These are phyloP conservation scores for Bruguiera parviflora DNA, from an alignment of 345 rosid species.

Conservation along the genomic window DNA sequence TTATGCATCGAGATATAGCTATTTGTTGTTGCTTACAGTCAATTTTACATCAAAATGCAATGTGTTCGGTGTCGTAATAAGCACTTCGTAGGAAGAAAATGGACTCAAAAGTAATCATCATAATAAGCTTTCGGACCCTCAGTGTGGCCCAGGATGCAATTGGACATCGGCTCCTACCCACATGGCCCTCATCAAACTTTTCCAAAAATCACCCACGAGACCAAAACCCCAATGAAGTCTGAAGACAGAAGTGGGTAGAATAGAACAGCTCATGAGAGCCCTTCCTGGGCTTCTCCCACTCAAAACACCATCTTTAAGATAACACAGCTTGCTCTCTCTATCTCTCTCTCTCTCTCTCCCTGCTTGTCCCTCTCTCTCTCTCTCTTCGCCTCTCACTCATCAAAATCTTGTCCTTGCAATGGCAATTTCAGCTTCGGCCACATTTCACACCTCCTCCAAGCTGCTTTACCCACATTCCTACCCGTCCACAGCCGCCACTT, in stretches of 20 bases:
- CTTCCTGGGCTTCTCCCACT: constrained; percentile 13
- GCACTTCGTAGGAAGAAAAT: too few species aligned
- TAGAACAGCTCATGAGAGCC: constrained; percentile 30
- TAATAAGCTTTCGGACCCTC: too few species aligned
- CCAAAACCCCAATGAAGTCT: background rate
- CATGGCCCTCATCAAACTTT: too few species aligned
- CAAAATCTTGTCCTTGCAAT: constrained; percentile 19
- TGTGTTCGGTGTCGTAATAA: too few species aligned
- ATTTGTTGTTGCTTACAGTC: too few species aligned
- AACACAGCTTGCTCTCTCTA: constrained; percentile 15
- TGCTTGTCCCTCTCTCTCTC: background rate
- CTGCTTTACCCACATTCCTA: constrained; percentile 29
- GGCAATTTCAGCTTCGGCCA: constrained; percentile 60
- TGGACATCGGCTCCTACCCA: too few species aligned
- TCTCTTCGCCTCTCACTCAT: background rate
- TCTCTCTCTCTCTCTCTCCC: constrained; percentile 6
- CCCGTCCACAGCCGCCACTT: constrained; percentile 36
- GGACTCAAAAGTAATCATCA: too few species aligned
- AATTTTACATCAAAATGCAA: too few species aligned
- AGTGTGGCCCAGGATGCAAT: too few species aligned
- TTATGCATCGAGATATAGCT: too few species aligned
- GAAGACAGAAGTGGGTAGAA: constrained; percentile 8
- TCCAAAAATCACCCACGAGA: too few species aligned
- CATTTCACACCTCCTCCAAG: constrained; percentile 43
- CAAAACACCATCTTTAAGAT: constrained; percentile 8